These are phyloP conservation scores for Leptographium procerum DNA, from an alignment of 2,329 filamentous ascomycete species.

Conservation along the genomic window DNA sequence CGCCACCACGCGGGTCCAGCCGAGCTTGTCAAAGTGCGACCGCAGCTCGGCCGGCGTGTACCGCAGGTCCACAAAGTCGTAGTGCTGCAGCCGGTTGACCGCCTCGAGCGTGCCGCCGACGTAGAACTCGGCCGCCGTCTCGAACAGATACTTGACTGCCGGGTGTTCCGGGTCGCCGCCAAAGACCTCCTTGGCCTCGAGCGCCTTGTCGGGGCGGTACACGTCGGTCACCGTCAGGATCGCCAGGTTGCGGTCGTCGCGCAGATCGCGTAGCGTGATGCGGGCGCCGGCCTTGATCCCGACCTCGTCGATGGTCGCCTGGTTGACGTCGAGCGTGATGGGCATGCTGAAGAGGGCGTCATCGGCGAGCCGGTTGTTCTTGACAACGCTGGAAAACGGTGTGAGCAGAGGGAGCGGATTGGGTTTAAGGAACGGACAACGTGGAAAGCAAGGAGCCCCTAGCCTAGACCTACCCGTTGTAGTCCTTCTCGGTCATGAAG, in stretches of 20 bases:
- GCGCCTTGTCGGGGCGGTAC: slow-evolving; percentile 81
- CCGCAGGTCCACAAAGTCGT: slow-evolving; percentile 94
- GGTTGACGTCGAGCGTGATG: slow-evolving; percentile 79
- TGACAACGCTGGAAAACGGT: slow-evolving; percentile 86
- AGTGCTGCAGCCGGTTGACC: slow-evolving; percentile 91
- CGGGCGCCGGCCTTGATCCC: slow-evolving; percentile 70
- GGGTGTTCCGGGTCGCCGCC: slow-evolving; percentile 86
- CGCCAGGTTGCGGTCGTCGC: slow-evolving; percentile 90
- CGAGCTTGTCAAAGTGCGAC: slow-evolving; percentile 97
- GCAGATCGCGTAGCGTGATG: slow-evolving; percentile 84
- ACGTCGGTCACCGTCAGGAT: slow-evolving; percentile 94
- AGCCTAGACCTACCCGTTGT: slow-evolving; percentile 60
- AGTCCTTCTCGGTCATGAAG: slow-evolving; percentile 96
- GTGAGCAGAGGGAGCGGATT: no score
- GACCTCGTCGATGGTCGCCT: slow-evolving; percentile 61
- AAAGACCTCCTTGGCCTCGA: slow-evolving; percentile 90
- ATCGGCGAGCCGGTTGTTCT: slow-evolving; percentile 73
- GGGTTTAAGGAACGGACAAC: no score
- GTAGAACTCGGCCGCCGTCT: slow-evolving; percentile 75
- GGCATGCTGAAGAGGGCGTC: slow-evolving; percentile 94
- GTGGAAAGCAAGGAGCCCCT: no score
- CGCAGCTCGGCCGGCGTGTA: slow-evolving; percentile 93
- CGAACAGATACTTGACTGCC: slow-evolving; percentile 80
- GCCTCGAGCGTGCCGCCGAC: slow-evolving; percentile 94
- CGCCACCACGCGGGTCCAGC: slow-evolving; percentile 93